Conservation (phyloP, 768 basidiomycete species). For the Leccinum subgranulosum region DNA sequence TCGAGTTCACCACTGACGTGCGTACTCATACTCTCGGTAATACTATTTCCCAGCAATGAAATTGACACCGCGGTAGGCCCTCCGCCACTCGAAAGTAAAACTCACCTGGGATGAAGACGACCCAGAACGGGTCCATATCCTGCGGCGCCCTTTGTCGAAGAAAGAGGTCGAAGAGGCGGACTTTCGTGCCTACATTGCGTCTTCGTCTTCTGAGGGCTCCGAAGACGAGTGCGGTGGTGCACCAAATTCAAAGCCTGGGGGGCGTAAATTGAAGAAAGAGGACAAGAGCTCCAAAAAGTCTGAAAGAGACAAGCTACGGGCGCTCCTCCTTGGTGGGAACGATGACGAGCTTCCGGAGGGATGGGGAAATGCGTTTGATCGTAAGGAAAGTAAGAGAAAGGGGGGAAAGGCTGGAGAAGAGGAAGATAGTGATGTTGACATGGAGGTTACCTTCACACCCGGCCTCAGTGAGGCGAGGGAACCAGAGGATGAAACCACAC, state of each 20-base stretch:
- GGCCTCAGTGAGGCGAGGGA: constrained; percentile 60
- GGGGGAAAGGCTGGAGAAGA: constrained; percentile 15
- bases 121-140: constrained; percentile 75
- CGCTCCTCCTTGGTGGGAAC: constrained; percentile 64
- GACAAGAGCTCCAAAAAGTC: constrained; percentile 36
- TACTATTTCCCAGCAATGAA: neutral
- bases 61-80: constrained; percentile 52
- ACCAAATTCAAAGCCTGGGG: neutral
- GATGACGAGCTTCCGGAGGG: constrained; percentile 78
- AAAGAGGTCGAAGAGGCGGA: constrained; percentile 92
- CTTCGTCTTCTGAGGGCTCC: constrained; percentile 61
- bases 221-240: constrained; percentile 26
- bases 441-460: constrained; percentile 95
- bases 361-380: constrained; percentile 55
- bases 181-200: constrained; percentile 76
- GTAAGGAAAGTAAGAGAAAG: constrained; percentile 6
- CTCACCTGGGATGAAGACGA: constrained; percentile 99
- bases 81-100: constrained; percentile 97
- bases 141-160: constrained; percentile 71
- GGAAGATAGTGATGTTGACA: constrained; percentile 56
- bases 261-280: constrained; percentile 8
- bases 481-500: constrained; percentile 74
- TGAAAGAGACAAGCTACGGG: constrained; percentile 71
- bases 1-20: constrained; percentile 94
- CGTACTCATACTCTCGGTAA: constrained; percentile 26